Evolutionary conservation across 2,329 filamentous ascomycete genomes (phyloP).

Genomic region (Sclerotinia subarctica): DNA sequence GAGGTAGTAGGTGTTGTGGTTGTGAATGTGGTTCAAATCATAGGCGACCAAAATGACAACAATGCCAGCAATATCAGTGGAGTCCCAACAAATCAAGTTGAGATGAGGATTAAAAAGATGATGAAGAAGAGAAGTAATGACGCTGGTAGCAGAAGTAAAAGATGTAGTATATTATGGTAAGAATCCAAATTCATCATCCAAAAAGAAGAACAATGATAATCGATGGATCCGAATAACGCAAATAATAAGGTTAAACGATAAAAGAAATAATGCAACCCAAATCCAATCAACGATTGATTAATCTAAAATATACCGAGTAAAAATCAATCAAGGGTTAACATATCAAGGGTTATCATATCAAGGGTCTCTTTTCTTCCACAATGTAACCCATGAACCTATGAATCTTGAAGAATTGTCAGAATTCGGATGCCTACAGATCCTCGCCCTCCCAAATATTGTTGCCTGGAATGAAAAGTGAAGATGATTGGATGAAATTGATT

Average conservation of each 20-base stretch:
- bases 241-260: neutral
- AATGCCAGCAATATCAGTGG: neutral
- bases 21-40: neutral
- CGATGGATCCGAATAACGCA: neutral
- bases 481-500: neutral
- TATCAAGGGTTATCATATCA: no score
- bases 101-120: neutral
- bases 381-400: neutral
- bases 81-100: neutral
- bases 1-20: neutral
- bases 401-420: neutral
- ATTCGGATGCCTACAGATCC: slow-evolving; percentile 24
- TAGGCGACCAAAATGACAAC: neutral
- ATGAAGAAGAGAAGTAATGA: neutral
- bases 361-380: neutral
- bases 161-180: neutral
- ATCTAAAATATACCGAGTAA: no score
- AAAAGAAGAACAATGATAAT: neutral
- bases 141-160: neutral
- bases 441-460: slow-evolving; percentile 28
- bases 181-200: neutral
- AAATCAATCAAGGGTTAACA: no score
- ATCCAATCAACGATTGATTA: no score
- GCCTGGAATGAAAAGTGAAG: slow-evolving; percentile 22
- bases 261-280: neutral